A percentile compares a stretch with the other conserved stretches of the same genome.
Evolutionary conservation across 2,329 filamentous ascomycete genomes (phyloP).

Genomic region (Hypoxylon sp.): DNA sequence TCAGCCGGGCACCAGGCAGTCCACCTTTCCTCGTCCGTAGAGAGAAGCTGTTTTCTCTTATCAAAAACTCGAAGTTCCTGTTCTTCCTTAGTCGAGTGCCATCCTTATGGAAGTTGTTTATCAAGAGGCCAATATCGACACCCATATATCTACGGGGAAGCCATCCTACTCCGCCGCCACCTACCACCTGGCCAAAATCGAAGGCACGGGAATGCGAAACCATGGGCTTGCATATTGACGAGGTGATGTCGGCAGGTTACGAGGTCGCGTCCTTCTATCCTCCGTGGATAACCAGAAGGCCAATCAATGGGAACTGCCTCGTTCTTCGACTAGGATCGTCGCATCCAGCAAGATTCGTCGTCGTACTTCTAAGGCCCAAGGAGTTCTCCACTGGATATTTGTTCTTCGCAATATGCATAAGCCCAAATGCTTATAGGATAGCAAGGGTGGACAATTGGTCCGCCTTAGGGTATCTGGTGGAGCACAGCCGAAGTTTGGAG

Average conservation of each 20-base stretch:
- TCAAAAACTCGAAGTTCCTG: slow-evolving; percentile 13
- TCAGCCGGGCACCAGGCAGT: slow-evolving; percentile 28
- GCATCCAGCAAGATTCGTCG: slow-evolving; percentile 19
- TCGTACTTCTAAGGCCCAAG: slow-evolving; percentile 18
- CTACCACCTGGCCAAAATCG: slow-evolving; percentile 7
- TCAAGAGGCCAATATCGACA: slow-evolving; percentile 14
- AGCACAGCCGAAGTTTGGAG: slow-evolving; percentile 12
- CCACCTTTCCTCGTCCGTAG: slow-evolving; percentile 26
- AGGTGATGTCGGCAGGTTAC: slow-evolving; percentile 15
- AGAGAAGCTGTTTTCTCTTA: slow-evolving; percentile 21
- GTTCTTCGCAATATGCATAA: slow-evolving; percentile 30
- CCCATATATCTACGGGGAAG: slow-evolving; percentile 25
- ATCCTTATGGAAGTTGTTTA: slow-evolving; percentile 22
- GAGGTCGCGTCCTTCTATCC: slow-evolving; percentile 29
- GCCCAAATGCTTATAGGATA: neutral
- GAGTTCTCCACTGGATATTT: slow-evolving; percentile 6
- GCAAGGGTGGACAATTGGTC: slow-evolving; percentile 16
- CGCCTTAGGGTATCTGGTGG: slow-evolving; percentile 29
- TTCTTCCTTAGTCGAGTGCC: slow-evolving; percentile 15
- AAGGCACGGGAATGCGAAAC: slow-evolving; percentile 14
- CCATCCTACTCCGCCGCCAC: neutral
- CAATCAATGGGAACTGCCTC: slow-evolving; percentile 7
- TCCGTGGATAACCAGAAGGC: slow-evolving; percentile 23
- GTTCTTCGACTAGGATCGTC: slow-evolving; percentile 17
- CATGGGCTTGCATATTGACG: slow-evolving; percentile 18